Base-by-base conservation (phyloP, 257 asterid species). In the Ballota nigra region DNA sequence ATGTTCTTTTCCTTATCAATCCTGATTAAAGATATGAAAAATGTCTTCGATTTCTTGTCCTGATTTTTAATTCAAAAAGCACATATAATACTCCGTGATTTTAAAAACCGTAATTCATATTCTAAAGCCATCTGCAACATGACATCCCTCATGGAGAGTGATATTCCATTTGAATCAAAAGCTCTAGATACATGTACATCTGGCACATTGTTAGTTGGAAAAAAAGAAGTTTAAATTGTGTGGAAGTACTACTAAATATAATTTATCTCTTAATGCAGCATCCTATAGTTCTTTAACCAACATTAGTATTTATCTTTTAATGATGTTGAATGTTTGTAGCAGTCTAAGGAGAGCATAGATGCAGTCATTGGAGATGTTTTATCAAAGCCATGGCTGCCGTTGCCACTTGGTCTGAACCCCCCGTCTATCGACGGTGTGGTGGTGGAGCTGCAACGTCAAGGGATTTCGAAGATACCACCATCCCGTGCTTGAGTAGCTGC, bases 331-430 rank as follows among this genome's bases (percentile, higher is more conserved):
- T 45, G 61, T 56, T 45, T n/a, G 31, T 60, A 40, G 72, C 81
- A 92, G 96, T 85, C 97, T 12, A 86, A 86, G 77, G 98, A 92
- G 89, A 90, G 91, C 80, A 78, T 92, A 77, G 96, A 92, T 76
- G 95, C 97, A 60, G 96, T 86, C 3, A 88, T 90, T 1, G 97
- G 89, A 78, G 98, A 92, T 72, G 98, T 80, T 73, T 69, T 92
- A 79, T 82, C 96, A 23, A 90, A 88, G 82, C 98, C 98, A 69
- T 92, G 98, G 98, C 86, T 82, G 79, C 96, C 98, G 11, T 86
- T 92, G 75, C 98, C 97, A 12, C 92, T 92, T 3, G 97, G 98
- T 29, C 85, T 92, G 71, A 92, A 88, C 66, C 91, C 97, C 11
- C 98, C 98, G 4, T 83, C 95, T 2, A 77, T 70, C 1, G 96